phyloP scores from a whole-genome alignment of 371 early-diverging fungal species.

The Paramicrosporidium saccamoebae region DNA sequence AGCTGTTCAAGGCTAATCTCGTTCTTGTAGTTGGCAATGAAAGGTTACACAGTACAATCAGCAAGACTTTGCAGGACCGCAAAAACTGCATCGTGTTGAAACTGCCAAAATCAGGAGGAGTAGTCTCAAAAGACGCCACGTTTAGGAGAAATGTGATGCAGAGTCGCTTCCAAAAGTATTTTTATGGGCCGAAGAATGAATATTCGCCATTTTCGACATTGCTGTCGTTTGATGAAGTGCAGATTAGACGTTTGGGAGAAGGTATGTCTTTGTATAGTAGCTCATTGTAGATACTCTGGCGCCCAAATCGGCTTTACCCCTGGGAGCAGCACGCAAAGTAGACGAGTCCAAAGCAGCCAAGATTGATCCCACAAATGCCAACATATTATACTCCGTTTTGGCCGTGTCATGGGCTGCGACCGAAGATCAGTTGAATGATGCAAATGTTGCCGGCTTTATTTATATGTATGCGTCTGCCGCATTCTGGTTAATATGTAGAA shows the following conservation, averaged over 20 bases:
- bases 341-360: conserved; percentile 9
- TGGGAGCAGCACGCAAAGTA: conserved; percentile 42
- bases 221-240: conserved; percentile 32
- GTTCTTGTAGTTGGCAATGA: conserved; percentile 75
- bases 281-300: conserved; percentile 17
- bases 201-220: conserved; percentile 39
- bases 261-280: conserved; percentile 6
- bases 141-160: conserved; percentile 27
- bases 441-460: too few relatives aligned
- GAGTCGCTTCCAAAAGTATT: conserved; percentile 52
- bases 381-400: neutral
- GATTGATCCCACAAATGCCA: neutral
- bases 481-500: too few relatives aligned
- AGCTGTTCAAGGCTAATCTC: conserved; percentile 20
- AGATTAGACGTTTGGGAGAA: conserved; percentile 46
- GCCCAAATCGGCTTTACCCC: conserved; percentile 62
- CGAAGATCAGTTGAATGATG: too few relatives aligned
- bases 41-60: conserved; percentile 50
- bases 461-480: too few relatives aligned
- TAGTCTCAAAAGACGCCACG: conserved; percentile 39
- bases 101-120: conserved; percentile 70
- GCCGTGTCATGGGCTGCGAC: too few relatives aligned
- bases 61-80: conserved; percentile 11
- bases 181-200: conserved; percentile 39
- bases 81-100: conserved; percentile 26